Evolutionary conservation across 345 rosid genomes (phyloP).

Genomic region (Camelina neglecta): DNA sequence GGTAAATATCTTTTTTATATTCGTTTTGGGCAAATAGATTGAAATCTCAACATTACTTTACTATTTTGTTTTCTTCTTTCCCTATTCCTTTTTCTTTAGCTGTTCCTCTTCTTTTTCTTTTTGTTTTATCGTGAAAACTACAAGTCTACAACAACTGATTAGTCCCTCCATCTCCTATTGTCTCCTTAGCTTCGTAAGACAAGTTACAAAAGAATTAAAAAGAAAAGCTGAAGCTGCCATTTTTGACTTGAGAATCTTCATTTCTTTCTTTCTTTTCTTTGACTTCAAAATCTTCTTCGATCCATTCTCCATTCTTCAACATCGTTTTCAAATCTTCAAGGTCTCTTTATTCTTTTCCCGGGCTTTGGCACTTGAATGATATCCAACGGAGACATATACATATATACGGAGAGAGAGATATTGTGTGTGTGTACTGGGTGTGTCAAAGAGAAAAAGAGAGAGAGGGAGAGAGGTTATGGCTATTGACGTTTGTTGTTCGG

Average conservation of each 20-base stretch:
- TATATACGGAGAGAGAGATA: background rate
- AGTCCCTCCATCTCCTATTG: constrained; percentile 39
- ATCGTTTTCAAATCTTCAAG: constrained; percentile 34
- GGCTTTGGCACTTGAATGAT: constrained; percentile 29
- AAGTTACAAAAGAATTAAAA: constrained; percentile 21
- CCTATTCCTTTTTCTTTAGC: constrained; percentile 25
- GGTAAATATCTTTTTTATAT: constrained; percentile 9
- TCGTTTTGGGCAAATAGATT: constrained; percentile 70
- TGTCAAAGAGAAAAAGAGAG: background rate
- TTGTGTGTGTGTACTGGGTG: background rate
- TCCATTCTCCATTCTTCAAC: constrained; percentile 25
- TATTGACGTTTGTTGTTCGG: constrained; percentile 68
- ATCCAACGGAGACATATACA: background rate
- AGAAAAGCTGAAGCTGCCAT: constrained; percentile 55
- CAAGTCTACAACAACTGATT: constrained; percentile 2
- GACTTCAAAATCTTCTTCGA: constrained; percentile 36
- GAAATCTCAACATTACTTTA: constrained; percentile 39
- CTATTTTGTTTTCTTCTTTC: constrained; percentile 29
- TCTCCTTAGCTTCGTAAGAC: constrained; percentile 14
- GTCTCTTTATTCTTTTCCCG: constrained; percentile 40
- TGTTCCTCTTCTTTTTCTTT: constrained; percentile 40
- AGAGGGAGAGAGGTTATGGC: constrained; percentile 53
- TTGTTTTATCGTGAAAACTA: constrained; percentile 31
- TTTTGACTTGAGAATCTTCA: constrained; percentile 54
- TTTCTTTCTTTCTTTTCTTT: constrained; percentile 22